Conservation (phyloP, 2,329 filamentous ascomycete species). For the Stagonosporopsis vannaccii region DNA sequence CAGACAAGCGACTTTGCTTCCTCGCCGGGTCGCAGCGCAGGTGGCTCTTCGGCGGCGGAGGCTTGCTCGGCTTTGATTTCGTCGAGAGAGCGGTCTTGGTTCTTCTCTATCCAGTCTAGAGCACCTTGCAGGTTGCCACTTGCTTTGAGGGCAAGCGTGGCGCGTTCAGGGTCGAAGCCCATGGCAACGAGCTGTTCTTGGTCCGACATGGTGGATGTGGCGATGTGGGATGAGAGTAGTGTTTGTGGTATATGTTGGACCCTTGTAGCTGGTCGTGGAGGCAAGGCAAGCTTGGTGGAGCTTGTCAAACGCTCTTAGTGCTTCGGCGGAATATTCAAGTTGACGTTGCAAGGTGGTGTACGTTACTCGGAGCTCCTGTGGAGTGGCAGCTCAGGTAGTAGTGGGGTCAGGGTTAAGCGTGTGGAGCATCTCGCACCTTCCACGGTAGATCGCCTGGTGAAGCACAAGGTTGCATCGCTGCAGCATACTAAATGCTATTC, state of each 20-base stretch:
- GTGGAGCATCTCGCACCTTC: slow-evolving; percentile 21
- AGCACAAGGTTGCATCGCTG: neutral
- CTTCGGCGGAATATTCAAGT: neutral
- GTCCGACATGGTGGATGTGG: slow-evolving; percentile 56
- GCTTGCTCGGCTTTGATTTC: slow-evolving; percentile 67
- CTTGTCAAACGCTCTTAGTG: neutral
- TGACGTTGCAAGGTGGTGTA: neutral
- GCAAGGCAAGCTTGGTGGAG: neutral
- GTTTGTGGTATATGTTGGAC: neutral
- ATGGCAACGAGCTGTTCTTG: slow-evolving; percentile 69
- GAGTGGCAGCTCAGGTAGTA: slow-evolving; percentile 15
- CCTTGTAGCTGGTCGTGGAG: neutral
- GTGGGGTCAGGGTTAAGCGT: slow-evolving; percentile 18
- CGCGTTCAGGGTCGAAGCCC: slow-evolving; percentile 83
- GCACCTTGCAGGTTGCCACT: slow-evolving; percentile 83
- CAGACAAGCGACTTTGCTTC: slow-evolving; percentile 84
- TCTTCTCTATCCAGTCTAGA: slow-evolving; percentile 92
- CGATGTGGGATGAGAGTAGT: slow-evolving; percentile 11
- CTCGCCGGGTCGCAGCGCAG: slow-evolving; percentile 73
- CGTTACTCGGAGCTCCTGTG: slow-evolving; percentile 9
- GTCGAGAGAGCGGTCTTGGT: slow-evolving; percentile 85
- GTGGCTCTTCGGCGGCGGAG: slow-evolving; percentile 59
- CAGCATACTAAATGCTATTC: neutral
- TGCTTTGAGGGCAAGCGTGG: slow-evolving; percentile 84
- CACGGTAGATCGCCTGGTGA: slow-evolving; percentile 7